Percentiles rank a stretch among this genome's conserved stretches.
These are phyloP conservation scores for Francoa sonchifolia DNA, from an alignment of 441 rosid genomes.

Conservation along the genomic window DNA sequence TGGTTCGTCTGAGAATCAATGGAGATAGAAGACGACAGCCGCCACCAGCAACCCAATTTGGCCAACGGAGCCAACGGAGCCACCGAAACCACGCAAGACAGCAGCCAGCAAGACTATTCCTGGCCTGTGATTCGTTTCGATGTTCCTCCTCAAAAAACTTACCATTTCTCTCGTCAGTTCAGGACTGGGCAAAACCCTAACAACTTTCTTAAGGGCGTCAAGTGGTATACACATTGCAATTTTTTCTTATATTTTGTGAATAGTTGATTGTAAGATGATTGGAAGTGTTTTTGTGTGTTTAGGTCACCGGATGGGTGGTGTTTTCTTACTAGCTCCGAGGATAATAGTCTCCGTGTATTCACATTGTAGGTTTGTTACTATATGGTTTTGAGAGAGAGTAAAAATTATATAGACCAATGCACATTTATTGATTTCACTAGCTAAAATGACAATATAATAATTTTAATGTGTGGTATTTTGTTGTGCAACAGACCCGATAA, in stretches of 20 bases:
- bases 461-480: not conserved
- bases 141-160: constrained; percentile 42
- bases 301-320: constrained; percentile 88
- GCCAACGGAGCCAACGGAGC: constrained; percentile 15
- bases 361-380: constrained; percentile 30
- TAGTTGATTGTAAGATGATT: not conserved
- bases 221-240: constrained; percentile 29
- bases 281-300: constrained; percentile 3
- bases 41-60: constrained; percentile 9
- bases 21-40: constrained; percentile 1
- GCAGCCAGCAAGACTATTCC: constrained; percentile 13
- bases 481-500: constrained; percentile 40
- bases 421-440: not conserved
- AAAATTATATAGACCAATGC: not conserved
- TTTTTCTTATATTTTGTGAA: not conserved
- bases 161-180: constrained; percentile 53
- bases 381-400: not conserved
- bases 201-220: constrained; percentile 72
- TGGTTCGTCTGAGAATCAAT: no score
- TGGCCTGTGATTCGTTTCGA: constrained; percentile 54
- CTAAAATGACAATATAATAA: not conserved
- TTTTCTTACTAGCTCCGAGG: constrained; percentile 61
- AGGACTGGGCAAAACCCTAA: constrained; percentile 40
- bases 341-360: constrained; percentile 53
- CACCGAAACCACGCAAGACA: constrained; percentile 12